These are phyloP conservation scores for Neostapfia colusana DNA, from an alignment of 176 grass and related monocot species.

Conservation along the genomic window DNA sequence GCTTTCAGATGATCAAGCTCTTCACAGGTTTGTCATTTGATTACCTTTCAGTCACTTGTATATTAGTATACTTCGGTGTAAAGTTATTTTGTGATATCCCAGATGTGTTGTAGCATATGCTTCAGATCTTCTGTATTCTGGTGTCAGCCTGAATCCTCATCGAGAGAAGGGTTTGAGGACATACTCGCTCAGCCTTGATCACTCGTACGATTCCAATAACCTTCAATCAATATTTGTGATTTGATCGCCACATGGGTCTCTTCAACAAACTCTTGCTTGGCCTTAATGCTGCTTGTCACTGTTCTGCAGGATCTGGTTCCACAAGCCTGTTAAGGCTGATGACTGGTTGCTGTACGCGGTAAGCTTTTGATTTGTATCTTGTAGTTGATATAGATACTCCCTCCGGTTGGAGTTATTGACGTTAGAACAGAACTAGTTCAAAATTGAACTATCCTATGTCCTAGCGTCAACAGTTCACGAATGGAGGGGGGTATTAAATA, in stretches of 20 bases:
- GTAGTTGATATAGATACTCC: background rate
- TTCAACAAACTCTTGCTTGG: background rate
- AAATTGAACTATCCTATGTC: too few relatives aligned
- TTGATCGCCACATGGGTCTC: background rate
- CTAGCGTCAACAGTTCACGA: too few relatives aligned
- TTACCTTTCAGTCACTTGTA: background rate
- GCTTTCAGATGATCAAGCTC: constrained; percentile 81
- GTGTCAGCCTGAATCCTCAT: constrained; percentile 90
- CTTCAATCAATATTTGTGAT: background rate
- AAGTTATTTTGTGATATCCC: constrained; percentile 36
- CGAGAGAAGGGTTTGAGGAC: constrained; percentile 65
- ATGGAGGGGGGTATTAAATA: background rate
- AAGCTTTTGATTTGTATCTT: constrained; percentile 39
- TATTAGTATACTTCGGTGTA: background rate
- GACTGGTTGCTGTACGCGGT: constrained; percentile 84
- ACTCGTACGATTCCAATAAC: constrained; percentile 65
- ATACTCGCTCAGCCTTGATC: constrained; percentile 78
- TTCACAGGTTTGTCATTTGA: constrained; percentile 71
- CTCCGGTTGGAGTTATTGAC: too few relatives aligned
- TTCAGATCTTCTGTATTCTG: constrained; percentile 82
- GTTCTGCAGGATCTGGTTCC: constrained; percentile 86
- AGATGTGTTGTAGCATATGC: constrained; percentile 98
- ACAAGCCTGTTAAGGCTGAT: constrained; percentile 90
- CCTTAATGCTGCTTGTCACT: constrained; percentile 10
- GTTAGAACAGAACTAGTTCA: too few relatives aligned